phyloP scores from a whole-genome alignment of 495 filamentous ascomycete species.

The Xanthoparmelia taractica region DNA sequence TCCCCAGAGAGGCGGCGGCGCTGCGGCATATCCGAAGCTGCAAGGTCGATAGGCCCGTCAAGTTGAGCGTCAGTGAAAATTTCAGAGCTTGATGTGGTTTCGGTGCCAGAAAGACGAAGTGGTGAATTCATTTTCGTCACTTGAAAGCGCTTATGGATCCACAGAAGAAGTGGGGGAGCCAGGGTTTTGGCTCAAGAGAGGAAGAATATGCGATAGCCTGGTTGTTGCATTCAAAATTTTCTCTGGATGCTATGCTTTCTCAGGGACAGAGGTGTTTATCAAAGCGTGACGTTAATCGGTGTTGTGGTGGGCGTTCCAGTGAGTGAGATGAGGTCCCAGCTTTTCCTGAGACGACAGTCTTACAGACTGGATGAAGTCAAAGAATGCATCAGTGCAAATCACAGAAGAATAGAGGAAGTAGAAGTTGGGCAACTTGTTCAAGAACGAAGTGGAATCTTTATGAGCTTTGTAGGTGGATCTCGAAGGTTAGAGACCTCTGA shows the following conservation, averaged over 20 bases:
- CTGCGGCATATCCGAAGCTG: conserved; percentile 8
- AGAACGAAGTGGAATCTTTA: background rate
- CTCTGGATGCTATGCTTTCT: too few species aligned
- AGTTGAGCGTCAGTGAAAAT: conserved; percentile 12
- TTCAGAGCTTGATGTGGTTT: background rate
- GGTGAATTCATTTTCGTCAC: conserved; percentile 1
- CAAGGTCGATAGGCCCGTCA: conserved; percentile 19
- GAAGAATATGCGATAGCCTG: background rate
- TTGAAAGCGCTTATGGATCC: conserved; percentile 11
- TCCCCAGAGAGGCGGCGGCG: conserved; percentile 35
- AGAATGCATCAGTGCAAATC: background rate
- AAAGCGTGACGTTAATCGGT: background rate
- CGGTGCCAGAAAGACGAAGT: background rate
- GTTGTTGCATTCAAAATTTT: background rate
- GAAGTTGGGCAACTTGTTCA: background rate
- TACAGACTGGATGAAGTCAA: background rate
- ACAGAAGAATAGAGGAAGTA: background rate
- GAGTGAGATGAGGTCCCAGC: background rate
- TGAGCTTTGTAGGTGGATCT: conserved; percentile 1
- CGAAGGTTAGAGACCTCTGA: background rate
- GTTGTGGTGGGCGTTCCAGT: background rate
- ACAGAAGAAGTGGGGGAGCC: conserved; percentile 14
- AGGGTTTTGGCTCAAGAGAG: background rate
- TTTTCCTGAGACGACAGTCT: background rate
- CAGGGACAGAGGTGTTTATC: background rate